phyloP scores from a whole-genome alignment of 176 grass and related monocot genomes.

The Dactylis glomerata region DNA sequence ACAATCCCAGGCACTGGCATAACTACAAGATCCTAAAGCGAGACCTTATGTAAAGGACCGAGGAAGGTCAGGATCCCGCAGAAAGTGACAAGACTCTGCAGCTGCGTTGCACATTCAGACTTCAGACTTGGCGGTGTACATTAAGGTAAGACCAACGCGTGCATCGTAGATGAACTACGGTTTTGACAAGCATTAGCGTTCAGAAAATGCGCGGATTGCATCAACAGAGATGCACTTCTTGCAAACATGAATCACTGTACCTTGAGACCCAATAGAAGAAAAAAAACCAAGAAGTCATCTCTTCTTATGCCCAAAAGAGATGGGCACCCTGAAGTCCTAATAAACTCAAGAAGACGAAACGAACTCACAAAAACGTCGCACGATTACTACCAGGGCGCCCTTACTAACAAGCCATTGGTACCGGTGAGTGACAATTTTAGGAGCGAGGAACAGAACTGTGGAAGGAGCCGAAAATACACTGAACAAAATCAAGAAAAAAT shows the following conservation, averaged over 20 bases:
- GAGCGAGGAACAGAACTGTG: not conserved
- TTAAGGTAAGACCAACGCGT: not conserved
- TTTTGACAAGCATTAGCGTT: not conserved
- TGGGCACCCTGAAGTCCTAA: not conserved
- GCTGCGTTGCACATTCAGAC: constrained; percentile 24
- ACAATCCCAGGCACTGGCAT: constrained; percentile 27
- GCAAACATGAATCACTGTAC: not conserved
- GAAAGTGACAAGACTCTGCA: constrained; percentile 7
- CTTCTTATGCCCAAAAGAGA: not conserved
- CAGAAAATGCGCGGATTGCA: not conserved
- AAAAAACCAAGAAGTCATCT: not conserved
- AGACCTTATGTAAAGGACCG: not conserved
- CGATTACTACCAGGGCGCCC: too few species aligned
- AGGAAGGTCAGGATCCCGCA: not conserved
- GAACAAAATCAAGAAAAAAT: not conserved
- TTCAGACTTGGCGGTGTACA: not conserved
- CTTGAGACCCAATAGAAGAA: not conserved
- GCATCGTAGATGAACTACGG: constrained; percentile 5
- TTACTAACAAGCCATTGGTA: not conserved
- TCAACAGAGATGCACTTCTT: not conserved
- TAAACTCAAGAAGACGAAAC: not conserved
- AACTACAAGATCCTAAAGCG: constrained; percentile 34
- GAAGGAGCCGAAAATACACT: not conserved
- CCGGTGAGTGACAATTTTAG: not conserved
- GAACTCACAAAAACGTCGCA: not conserved